Percentiles rank a stretch among this genome's conserved stretches.
phyloP scores from a whole-genome alignment of 2,329 filamentous ascomycete species.

The Neobulgaria alba region DNA sequence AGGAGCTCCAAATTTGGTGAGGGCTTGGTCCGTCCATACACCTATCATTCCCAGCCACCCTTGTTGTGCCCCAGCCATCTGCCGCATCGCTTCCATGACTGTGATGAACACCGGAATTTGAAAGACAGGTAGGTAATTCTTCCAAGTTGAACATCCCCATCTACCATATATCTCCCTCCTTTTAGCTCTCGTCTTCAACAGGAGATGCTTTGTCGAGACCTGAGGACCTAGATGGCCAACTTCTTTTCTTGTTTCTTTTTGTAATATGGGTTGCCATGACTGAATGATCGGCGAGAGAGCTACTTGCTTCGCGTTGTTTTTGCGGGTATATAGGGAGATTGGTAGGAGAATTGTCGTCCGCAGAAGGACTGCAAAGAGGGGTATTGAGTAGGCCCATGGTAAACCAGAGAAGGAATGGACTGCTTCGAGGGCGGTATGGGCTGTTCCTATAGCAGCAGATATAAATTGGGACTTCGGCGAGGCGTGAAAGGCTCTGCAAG shows the following conservation, averaged over 20 bases:
- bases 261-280: conserved; percentile 29
- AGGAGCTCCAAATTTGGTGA: conserved; percentile 1
- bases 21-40: background rate
- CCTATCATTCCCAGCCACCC: conserved; percentile 33
- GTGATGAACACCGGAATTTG: conserved; percentile 39
- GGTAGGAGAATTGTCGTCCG: conserved; percentile 40
- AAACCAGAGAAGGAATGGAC: conserved; percentile 42
- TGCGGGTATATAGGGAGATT: conserved; percentile 35
- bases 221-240: conserved; percentile 20
- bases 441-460: conserved; percentile 30
- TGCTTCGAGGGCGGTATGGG: conserved; percentile 37
- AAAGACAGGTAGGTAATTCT: conserved; percentile 28
- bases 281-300: conserved; percentile 34
- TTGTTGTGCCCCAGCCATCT: conserved; percentile 35
- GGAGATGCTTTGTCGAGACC: conserved; percentile 8
- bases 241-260: conserved; percentile 22
- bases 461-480: conserved; percentile 32
- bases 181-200: conserved; percentile 22
- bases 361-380: conserved; percentile 43
- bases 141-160: conserved; percentile 30
- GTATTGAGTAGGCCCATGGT: conserved; percentile 46
- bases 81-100: conserved; percentile 38
- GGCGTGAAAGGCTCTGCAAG: conserved; percentile 41
- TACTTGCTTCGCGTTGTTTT: conserved; percentile 32
- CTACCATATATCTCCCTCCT: conserved; percentile 26